These are phyloP conservation scores for Citeromyces matritensis DNA, from an alignment of 805 yeast genomes.

Conservation along the genomic window DNA sequence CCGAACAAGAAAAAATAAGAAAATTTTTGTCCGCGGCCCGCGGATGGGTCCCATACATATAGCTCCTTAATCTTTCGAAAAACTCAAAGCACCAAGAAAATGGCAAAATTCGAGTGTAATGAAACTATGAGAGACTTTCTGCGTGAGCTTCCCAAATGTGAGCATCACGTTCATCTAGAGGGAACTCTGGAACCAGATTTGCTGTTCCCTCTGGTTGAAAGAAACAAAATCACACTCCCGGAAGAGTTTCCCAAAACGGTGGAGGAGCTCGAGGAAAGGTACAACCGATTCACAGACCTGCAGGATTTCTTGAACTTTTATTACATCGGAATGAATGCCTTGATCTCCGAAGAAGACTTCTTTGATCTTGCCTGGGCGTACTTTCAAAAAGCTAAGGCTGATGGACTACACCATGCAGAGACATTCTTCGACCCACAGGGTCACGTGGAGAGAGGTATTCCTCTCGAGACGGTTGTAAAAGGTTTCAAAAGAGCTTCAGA, in stretches of 20 bases:
- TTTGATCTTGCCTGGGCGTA: constrained; percentile 67
- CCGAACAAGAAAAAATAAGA: no score
- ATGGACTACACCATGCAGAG: constrained; percentile 59
- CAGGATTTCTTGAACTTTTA: constrained; percentile 72
- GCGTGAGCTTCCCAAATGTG: constrained; percentile 69
- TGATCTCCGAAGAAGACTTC: constrained; percentile 56
- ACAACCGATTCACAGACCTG: constrained; percentile 46
- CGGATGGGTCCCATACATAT: no score
- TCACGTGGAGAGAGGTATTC: constrained; percentile 53
- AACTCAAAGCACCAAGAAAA: constrained; percentile 2
- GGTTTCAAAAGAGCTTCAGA: constrained; percentile 59
- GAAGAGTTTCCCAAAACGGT: constrained; percentile 42
- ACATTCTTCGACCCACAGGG: constrained; percentile 80
- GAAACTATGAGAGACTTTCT: constrained; percentile 33
- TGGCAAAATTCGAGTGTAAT: constrained; percentile 11
- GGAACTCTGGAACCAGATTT: constrained; percentile 73
- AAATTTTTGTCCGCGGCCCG: no score
- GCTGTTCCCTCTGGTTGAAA: constrained; percentile 50
- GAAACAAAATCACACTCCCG: constrained; percentile 51
- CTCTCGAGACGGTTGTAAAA: constrained; percentile 39
- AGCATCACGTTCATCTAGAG: constrained; percentile 75
- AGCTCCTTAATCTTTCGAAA: no score
- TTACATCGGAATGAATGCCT: constrained; percentile 71
- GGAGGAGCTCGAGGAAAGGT: constrained; percentile 42
- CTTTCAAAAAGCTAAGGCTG: constrained; percentile 38